Evolutionary conservation across 2,329 filamentous ascomycete genomes (phyloP).

Genomic region (Chrysoporthe austroafricana): DNA sequence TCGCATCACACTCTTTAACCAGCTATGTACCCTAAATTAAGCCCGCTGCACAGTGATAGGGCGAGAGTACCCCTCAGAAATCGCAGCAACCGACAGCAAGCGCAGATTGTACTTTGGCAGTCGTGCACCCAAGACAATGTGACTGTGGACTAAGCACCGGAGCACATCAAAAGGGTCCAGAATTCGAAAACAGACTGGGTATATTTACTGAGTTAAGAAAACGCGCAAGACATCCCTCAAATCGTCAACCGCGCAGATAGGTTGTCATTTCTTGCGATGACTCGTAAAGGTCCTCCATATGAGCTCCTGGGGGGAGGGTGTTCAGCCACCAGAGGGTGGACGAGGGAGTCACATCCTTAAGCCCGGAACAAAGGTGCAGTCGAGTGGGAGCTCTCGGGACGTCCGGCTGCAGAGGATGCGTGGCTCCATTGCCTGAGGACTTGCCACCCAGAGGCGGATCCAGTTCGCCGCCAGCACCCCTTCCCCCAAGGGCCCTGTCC

Average conservation of each 20-base stretch:
- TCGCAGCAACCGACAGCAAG: background rate
- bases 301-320: background rate
- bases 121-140: background rate
- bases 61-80: background rate
- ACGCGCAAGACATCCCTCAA: background rate
- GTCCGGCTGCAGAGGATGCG: background rate
- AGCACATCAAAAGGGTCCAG: no score
- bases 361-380: background rate
- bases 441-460: background rate
- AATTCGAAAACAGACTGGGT: background rate
- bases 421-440: background rate
- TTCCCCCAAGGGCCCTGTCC: background rate
- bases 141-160: no score
- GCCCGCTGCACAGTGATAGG: background rate
- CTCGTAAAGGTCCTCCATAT: background rate
- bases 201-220: background rate
- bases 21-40: background rate
- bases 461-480: background rate
- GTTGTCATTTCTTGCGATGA: background rate
- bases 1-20: constrained; percentile 7
- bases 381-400: background rate
- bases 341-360: background rate
- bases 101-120: background rate
- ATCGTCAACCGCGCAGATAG: background rate
- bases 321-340: background rate